These are phyloP conservation scores for Metschnikowia proteae DNA, from an alignment of 805 yeast species.

Conservation along the genomic window DNA sequence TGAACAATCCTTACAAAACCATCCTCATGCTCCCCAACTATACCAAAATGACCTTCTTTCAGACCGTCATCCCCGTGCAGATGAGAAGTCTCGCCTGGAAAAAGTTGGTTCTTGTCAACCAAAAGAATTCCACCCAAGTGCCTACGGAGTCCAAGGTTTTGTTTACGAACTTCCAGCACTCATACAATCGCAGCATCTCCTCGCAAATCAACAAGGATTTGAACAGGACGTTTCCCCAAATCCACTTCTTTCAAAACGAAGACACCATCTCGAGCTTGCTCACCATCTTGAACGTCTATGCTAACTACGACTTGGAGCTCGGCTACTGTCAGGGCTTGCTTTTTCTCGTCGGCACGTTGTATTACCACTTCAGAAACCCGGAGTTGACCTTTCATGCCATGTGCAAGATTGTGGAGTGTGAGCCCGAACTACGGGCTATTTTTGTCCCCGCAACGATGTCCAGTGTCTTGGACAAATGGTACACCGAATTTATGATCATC, in stretches of 20 bases:
- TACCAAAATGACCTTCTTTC: slow-evolving; percentile 41
- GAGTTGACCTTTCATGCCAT: slow-evolving; percentile 50
- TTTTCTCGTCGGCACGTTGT: slow-evolving; percentile 57
- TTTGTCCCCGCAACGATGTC: slow-evolving; percentile 52
- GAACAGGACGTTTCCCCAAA: slow-evolving; percentile 55
- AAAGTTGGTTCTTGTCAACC: slow-evolving; percentile 29
- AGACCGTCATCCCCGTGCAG: slow-evolving; percentile 44
- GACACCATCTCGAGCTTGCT: slow-evolving; percentile 47
- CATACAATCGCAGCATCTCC: slow-evolving; percentile 36
- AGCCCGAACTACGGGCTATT: slow-evolving; percentile 45
- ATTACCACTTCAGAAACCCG: slow-evolving; percentile 35
- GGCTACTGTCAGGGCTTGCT: slow-evolving; percentile 70
- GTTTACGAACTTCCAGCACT: slow-evolving; percentile 40
- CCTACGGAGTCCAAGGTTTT: slow-evolving; percentile 35
- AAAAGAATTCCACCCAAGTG: slow-evolving; percentile 23
- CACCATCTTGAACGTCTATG: slow-evolving; percentile 56
- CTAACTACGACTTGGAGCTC: slow-evolving; percentile 59
- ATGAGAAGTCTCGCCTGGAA: slow-evolving; percentile 46
- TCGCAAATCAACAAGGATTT: slow-evolving; percentile 54
- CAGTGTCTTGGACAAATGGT: slow-evolving; percentile 50
- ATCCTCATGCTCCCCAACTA: slow-evolving; percentile 46
- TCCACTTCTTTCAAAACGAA: slow-evolving; percentile 43
- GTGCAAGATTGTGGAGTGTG: slow-evolving; percentile 56
- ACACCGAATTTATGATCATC: slow-evolving; percentile 46
- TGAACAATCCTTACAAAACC: slow-evolving; percentile 43